A percentile compares a stretch with the other conserved stretches of the same genome.
Conservation (phyloP, 805 yeast genomes). For the Nakazawaea molendinolei region DNA sequence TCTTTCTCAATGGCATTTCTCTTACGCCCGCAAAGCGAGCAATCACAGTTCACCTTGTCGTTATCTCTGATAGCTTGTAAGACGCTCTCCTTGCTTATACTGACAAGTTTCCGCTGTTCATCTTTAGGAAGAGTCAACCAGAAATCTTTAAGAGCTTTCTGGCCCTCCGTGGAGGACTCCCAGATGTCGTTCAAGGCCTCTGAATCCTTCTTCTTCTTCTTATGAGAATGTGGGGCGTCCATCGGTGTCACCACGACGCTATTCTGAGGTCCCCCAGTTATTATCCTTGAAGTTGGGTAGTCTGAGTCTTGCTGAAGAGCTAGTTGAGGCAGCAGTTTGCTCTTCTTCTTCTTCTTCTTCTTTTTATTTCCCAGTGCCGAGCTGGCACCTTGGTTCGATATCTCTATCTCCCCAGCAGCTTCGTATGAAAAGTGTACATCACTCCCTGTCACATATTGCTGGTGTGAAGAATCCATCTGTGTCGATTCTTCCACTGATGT, state of each 20-base stretch:
- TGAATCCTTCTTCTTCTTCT: constrained; percentile 5
- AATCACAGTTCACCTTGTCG: constrained; percentile 55
- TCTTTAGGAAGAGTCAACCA: constrained; percentile 65
- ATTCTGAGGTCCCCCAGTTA: constrained; percentile 56
- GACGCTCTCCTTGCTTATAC: constrained; percentile 64
- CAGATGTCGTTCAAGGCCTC: constrained; percentile 25
- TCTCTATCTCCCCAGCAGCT: background rate
- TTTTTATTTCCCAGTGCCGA: constrained; percentile 8
- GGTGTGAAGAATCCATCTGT: constrained; percentile 12
- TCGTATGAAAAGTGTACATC: constrained; percentile 24
- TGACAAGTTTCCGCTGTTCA: constrained; percentile 54
- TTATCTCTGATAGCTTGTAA: constrained; percentile 56
- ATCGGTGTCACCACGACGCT: constrained; percentile 69
- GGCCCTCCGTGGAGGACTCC: constrained; percentile 45
- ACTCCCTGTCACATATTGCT: constrained; percentile 23
- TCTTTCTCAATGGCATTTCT: constrained; percentile 68
- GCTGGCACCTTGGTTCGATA: constrained; percentile 5
- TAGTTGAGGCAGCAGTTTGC: constrained; percentile 30
- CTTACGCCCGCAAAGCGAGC: constrained; percentile 74
- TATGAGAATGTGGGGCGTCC: constrained; percentile 10
- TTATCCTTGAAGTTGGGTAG: constrained; percentile 67
- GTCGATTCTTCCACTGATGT: constrained; percentile 6
- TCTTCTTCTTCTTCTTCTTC: constrained; percentile 15
- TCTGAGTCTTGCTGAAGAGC: constrained; percentile 51
- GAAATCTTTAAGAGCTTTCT: constrained; percentile 41